Evolutionary conservation across 2,329 filamentous ascomycete species (phyloP), one percentile per base, ranked within the genome.

Genomic region (Penicillium sp.): DNA sequence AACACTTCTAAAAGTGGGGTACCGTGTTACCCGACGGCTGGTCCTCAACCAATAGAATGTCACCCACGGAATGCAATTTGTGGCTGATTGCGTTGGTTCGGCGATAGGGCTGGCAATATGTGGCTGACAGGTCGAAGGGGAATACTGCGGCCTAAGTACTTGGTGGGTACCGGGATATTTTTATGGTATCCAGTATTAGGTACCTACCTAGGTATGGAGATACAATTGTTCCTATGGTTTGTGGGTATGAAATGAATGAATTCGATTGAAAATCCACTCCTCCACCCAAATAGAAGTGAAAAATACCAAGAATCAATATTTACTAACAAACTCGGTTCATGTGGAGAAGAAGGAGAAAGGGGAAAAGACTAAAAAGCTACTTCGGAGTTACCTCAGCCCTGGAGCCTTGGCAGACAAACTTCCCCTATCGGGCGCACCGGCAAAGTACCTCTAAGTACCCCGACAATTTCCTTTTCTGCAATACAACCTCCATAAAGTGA

Each of bases 51-150:
- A 64, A 63, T 64, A 8, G 5, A 5, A n/a, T 13, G 2, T 10
- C 24, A 45, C 50, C 24, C 5, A 35, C 14, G 50, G 24, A 34
- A 46, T n/a, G 52, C 13, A 20, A 47, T 26, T 18, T 58, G 62
- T 65, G 62, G 62, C 62, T 65, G 56, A 58, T 47, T 54, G 34
- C 35, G 40, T 56, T 32, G 35, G 46, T 49, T 50, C 22, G 9
- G 18, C 50, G 43, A 53, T 65, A 63, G 58, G 60, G 62, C 59
- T 63, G 61, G 57, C 20, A 37, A 34, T 18, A 18, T 59, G 51
- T 59, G 59, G 61, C 57, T 63, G 54, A 24, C 14, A 14, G 22
- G n/a, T 43, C 20, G 29, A 16, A 48, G 8, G n/a, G 3, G 18
- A 16, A 38, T 32, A 7, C 46, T 55, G 34, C 18, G 51, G 43